Percentiles rank a stretch among this genome's conserved stretches.
Conservation (phyloP, 768 basidiomycete species). For the Amanita subjunquillea region DNA sequence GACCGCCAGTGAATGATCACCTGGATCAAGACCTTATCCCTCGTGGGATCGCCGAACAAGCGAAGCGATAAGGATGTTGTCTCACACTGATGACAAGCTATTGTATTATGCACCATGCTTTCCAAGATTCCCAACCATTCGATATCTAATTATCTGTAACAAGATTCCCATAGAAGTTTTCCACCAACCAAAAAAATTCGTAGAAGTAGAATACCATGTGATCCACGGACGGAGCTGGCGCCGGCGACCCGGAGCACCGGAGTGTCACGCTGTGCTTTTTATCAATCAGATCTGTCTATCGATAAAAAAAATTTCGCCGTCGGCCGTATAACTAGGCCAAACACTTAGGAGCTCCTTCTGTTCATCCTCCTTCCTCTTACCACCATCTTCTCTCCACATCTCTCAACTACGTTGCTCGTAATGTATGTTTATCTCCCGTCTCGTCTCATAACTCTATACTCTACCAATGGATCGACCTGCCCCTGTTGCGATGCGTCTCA, state of each 20-base stretch:
- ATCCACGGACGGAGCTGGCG: constrained; percentile 7
- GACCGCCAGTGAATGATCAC: constrained; percentile 12
- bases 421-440: constrained; percentile 25
- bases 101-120: constrained; percentile 1
- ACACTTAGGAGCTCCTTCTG: constrained; percentile 27
- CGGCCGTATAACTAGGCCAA: constrained; percentile 52
- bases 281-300: constrained; percentile 44
- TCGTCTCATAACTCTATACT: constrained; percentile 5
- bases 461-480: constrained; percentile 18
- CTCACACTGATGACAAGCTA: not conserved
- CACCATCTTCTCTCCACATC: constrained; percentile 29
- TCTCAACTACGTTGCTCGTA: constrained; percentile 17
- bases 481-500: constrained; percentile 16
- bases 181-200: no score
- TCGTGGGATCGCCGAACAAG: not conserved
- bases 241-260: constrained; percentile 17
- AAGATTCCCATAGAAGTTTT: not conserved
- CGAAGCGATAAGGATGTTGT: not conserved
- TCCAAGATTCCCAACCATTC: not conserved
- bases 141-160: not conserved
- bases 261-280: constrained; percentile 33
- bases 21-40: not conserved
- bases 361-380: constrained; percentile 31
- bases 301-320: constrained; percentile 51
- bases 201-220: not conserved